These are phyloP conservation scores for Astragalus glycyphyllos DNA, from an alignment of 306 rosid genomes.

Conservation along the genomic window DNA sequence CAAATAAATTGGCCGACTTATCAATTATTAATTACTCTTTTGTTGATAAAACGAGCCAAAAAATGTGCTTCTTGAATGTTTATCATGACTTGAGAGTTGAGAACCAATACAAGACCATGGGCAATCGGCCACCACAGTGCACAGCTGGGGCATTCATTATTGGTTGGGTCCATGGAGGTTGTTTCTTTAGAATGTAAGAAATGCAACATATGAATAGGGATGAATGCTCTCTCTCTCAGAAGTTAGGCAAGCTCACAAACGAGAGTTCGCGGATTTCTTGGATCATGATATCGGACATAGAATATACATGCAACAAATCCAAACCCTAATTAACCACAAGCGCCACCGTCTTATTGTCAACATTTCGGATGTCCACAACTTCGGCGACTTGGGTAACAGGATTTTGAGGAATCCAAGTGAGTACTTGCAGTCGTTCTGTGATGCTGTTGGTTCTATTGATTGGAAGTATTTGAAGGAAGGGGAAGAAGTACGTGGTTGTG, in stretches of 20 bases:
- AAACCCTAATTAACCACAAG: constrained; percentile 82
- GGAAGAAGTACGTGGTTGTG: constrained; percentile 81
- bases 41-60: too few species aligned
- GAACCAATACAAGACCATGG: too few species aligned
- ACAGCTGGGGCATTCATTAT: constrained; percentile 38
- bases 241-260: constrained; percentile 89
- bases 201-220: constrained; percentile 29
- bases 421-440: constrained; percentile 83
- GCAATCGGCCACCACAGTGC: constrained; percentile 40
- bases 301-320: constrained; percentile 81
- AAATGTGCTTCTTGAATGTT: too few species aligned
- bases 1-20: too few species aligned
- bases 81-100: too few species aligned
- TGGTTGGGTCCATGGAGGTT: constrained; percentile 41
- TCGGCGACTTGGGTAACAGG: constrained; percentile 81
- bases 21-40: too few species aligned
- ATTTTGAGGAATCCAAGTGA: constrained; percentile 86
- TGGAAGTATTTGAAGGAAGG: constrained; percentile 84
- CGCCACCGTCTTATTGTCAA: constrained; percentile 85
- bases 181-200: constrained; percentile 37
- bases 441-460: constrained; percentile 73
- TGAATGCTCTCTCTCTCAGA: constrained; percentile 45
- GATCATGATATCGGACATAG: constrained; percentile 80
- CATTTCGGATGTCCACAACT: constrained; percentile 94
- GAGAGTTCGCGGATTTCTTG: constrained; percentile 81